phyloP scores from a whole-genome alignment of 257 asterid species.

The Plectranthus barbatus region DNA sequence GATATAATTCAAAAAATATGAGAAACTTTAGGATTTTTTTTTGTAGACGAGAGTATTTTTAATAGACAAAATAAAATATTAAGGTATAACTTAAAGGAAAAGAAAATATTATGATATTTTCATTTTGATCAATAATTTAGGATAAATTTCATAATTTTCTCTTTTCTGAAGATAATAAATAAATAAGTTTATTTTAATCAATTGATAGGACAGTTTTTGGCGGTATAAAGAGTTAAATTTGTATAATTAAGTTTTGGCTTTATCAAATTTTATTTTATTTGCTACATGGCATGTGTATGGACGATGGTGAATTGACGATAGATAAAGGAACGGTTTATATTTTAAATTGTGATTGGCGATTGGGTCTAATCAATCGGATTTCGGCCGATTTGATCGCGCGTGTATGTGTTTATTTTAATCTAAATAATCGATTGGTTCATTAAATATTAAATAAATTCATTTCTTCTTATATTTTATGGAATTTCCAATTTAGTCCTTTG shows the following conservation, averaged over 20 bases:
- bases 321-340: background rate
- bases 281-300: constrained; percentile 6
- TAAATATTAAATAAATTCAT: too few relatives aligned
- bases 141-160: too few relatives aligned
- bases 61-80: too few relatives aligned
- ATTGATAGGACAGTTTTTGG: constrained; percentile 9
- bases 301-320: background rate
- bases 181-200: background rate
- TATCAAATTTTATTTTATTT: background rate
- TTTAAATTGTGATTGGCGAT: background rate
- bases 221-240: background rate
- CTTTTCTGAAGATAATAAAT: background rate
- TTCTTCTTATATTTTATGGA: too few relatives aligned
- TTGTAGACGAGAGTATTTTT: too few relatives aligned
- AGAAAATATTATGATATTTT: too few relatives aligned
- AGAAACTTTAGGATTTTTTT: too few relatives aligned
- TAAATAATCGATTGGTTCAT: too few relatives aligned
- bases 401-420: background rate
- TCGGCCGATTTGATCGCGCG: background rate
- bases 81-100: too few relatives aligned
- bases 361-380: constrained; percentile 1
- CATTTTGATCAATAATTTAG: too few relatives aligned
- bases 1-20: too few relatives aligned
- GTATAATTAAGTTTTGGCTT: background rate
- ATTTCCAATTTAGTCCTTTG: too few relatives aligned